phyloP scores from a whole-genome alignment of 106 monocot genomes.

The Cymbidium sinense region DNA sequence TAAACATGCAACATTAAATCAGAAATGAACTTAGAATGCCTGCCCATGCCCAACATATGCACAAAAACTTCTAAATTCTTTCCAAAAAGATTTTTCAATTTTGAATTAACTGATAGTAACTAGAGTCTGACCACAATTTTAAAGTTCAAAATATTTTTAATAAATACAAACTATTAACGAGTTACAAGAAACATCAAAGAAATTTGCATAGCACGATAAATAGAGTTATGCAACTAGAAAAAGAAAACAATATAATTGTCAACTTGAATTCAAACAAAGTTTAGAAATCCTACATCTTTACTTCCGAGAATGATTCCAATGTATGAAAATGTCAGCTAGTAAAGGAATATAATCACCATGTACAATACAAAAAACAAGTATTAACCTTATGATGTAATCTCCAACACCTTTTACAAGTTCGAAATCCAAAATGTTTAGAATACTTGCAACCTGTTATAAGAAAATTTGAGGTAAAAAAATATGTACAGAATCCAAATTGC shows the following conservation, averaged over 20 bases:
- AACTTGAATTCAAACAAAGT: background rate
- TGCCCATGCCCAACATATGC: background rate
- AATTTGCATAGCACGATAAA: background rate
- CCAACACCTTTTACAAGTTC: conserved; percentile 72
- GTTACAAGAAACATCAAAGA: background rate
- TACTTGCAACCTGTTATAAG: conserved; percentile 72
- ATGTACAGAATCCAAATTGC: background rate
- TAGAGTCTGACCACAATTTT: background rate
- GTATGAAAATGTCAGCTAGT: background rate
- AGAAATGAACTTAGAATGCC: background rate
- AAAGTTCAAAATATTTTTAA: background rate
- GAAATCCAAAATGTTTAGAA: conserved; percentile 69
- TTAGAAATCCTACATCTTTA: background rate
- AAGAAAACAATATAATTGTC: background rate
- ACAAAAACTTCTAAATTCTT: background rate
- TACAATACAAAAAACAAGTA: conserved; percentile 7
- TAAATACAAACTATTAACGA: background rate
- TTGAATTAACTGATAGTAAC: background rate
- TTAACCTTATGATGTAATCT: conserved; percentile 71
- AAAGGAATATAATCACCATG: background rate
- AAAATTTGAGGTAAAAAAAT: conserved; percentile 10
- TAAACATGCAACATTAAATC: background rate
- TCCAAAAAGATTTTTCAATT: background rate
- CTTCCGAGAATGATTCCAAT: background rate
- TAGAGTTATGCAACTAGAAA: no score